Evolutionary conservation across 164 flowering plant species (phyloP).

Genomic region (Malania oleifera): DNA sequence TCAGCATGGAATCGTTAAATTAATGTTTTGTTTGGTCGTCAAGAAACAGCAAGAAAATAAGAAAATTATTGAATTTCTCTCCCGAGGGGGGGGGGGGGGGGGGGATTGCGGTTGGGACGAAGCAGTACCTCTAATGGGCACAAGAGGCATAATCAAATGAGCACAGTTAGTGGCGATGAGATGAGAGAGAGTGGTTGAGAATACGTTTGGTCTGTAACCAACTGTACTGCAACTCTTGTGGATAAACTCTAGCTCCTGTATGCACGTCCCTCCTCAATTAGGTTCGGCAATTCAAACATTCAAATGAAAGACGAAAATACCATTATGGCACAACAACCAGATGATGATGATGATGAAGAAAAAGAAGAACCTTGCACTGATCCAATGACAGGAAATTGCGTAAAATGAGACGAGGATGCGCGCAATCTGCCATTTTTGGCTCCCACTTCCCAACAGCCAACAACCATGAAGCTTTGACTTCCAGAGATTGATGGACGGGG

Average conservation of each 20-base stretch:
- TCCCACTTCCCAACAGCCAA: background rate
- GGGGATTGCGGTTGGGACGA: no score
- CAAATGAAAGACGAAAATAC: background rate
- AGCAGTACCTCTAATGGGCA: constrained; percentile 63
- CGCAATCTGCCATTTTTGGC: constrained; percentile 19
- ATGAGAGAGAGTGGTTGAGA: constrained; percentile 93
- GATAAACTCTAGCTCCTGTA: constrained; percentile 79
- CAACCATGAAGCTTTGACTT: no score
- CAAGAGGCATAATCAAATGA: constrained; percentile 73
- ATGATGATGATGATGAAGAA: background rate
- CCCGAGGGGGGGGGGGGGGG: background rate
- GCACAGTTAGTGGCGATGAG: constrained; percentile 80
- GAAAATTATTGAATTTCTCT: no score
- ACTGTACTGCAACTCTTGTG: constrained; percentile 85
- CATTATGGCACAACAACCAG: background rate
- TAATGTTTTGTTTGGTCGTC: no score
- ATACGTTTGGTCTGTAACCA: constrained; percentile 84
- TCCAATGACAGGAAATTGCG: constrained; percentile 50
- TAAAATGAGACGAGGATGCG: constrained; percentile 60
- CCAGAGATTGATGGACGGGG: no score
- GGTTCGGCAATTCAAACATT: no score
- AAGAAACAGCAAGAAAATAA: background rate
- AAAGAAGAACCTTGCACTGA: constrained; percentile 54
- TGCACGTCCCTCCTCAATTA: no score
- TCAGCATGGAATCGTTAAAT: no score